A percentile compares a stretch with the other conserved stretches of the same genome.
Conservation (phyloP, 1,139 yeast genomes). For the Geotrichum armillariae region DNA sequence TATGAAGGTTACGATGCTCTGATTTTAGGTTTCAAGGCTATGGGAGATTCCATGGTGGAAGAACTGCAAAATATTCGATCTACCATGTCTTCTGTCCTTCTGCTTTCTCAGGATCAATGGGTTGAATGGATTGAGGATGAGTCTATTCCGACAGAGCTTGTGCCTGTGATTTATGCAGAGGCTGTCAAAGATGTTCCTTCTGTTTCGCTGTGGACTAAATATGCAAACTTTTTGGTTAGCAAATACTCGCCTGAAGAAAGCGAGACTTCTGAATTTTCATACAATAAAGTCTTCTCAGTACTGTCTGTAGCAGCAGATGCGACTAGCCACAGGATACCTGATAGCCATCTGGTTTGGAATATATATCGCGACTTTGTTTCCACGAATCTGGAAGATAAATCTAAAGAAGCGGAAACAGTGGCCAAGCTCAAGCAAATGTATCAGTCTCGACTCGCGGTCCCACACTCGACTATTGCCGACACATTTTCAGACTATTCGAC, state of each 20-base stretch:
- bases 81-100: constrained; percentile 23
- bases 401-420: constrained; percentile 22
- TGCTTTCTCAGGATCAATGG: constrained; percentile 30
- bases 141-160: constrained; percentile 10
- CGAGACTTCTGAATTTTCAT: constrained; percentile 15
- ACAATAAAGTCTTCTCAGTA: constrained; percentile 14
- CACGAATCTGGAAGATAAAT: constrained; percentile 16
- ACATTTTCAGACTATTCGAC: constrained; percentile 48
- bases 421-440: constrained; percentile 36
- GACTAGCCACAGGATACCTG: constrained; percentile 42
- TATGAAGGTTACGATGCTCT: constrained; percentile 16
- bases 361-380: constrained; percentile 28
- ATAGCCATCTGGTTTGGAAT: constrained; percentile 44
- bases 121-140: constrained; percentile 28
- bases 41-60: constrained; percentile 20
- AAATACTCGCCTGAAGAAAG: constrained; percentile 5
- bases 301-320: constrained; percentile 30
- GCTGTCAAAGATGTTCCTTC: constrained; percentile 27
- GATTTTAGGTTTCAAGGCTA: constrained; percentile 7
- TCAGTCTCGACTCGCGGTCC: constrained; percentile 43
- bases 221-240: constrained; percentile 26
- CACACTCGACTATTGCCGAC: constrained; percentile 46
- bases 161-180: constrained; percentile 26
- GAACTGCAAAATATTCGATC: constrained; percentile 26
- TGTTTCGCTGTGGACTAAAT: constrained; percentile 28